A percentile compares a stretch with the other conserved stretches of the same genome.
phyloP scores from a whole-genome alignment of 75 land plant species.

The Adiantum capillusveneris region DNA sequence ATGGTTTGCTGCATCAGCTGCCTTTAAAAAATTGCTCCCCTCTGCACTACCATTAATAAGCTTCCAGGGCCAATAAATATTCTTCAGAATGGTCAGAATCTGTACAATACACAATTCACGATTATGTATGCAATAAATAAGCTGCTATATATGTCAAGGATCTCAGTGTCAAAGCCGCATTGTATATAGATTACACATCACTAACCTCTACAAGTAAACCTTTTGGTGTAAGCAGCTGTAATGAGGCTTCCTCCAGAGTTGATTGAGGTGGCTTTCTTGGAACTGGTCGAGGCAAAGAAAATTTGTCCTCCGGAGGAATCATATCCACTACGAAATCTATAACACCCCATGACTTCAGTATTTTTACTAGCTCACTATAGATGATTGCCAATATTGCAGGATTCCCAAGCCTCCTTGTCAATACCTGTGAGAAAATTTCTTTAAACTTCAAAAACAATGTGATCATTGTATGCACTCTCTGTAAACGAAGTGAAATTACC shows the following conservation, averaged over 20 bases:
- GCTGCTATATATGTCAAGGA: background rate
- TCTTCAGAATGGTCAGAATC: conserved; percentile 55
- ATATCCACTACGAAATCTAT: conserved; percentile 59
- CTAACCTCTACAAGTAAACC: conserved; percentile 52
- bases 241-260: conserved; percentile 18
- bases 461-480: no score
- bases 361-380: conserved; percentile 59
- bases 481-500: conserved; percentile 15
- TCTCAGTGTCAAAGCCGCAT: background rate
- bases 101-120: no score
- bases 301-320: conserved; percentile 39
- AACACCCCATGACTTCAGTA: conserved; percentile 42
- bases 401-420: conserved; percentile 60
- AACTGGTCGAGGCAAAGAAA: conserved; percentile 33
- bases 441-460: background rate
- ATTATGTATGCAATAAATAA: no score
- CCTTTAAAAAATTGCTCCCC: conserved; percentile 56
- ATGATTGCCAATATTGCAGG: conserved; percentile 60
- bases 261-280: background rate
- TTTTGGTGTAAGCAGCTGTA: conserved; percentile 46
- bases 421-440: conserved; percentile 30
- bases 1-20: conserved; percentile 55
- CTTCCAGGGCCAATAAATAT: conserved; percentile 64
- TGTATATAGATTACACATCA: background rate
- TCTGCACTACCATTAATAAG: conserved; percentile 12